A percentile compares a stretch with the other conserved stretches of the same genome.
Evolutionary conservation across 257 asterid species (phyloP).

Genomic region (Mitragyna speciosa): DNA sequence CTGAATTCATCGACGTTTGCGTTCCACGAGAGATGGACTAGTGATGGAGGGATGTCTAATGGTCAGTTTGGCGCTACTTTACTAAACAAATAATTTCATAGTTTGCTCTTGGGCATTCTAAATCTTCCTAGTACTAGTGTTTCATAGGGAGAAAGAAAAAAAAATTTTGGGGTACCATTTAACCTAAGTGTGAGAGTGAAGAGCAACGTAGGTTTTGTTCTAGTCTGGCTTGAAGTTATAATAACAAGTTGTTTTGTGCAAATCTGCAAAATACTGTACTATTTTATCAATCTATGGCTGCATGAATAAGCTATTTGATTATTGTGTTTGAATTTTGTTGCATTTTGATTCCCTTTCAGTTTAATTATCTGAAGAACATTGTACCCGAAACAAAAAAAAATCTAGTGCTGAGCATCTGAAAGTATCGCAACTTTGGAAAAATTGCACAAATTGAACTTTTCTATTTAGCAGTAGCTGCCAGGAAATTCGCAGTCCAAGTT

Average conservation of each 20-base stretch:
- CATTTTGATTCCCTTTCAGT: background rate
- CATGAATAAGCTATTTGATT: too few species aligned
- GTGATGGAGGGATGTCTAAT: background rate
- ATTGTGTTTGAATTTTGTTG: background rate
- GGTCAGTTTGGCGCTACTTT: background rate
- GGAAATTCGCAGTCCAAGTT: background rate
- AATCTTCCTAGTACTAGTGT: too few species aligned
- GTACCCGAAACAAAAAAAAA: background rate
- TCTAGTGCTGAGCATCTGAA: background rate
- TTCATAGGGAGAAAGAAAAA: too few species aligned
- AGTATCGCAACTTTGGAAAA: too few species aligned
- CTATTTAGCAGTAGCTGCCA: background rate
- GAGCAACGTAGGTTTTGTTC: background rate
- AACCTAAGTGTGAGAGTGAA: background rate
- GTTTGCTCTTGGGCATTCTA: background rate
- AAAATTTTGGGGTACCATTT: background rate
- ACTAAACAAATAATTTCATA: background rate
- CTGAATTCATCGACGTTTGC: background rate
- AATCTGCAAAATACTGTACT: too few species aligned
- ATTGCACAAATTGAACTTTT: too few species aligned
- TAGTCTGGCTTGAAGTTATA: background rate
- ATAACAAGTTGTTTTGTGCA: background rate
- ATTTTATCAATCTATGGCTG: too few species aligned
- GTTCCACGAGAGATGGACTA: background rate
- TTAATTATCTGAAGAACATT: background rate